These are phyloP conservation scores for Immersiella caudata DNA, from an alignment of 495 filamentous ascomycete species.

Conservation along the genomic window DNA sequence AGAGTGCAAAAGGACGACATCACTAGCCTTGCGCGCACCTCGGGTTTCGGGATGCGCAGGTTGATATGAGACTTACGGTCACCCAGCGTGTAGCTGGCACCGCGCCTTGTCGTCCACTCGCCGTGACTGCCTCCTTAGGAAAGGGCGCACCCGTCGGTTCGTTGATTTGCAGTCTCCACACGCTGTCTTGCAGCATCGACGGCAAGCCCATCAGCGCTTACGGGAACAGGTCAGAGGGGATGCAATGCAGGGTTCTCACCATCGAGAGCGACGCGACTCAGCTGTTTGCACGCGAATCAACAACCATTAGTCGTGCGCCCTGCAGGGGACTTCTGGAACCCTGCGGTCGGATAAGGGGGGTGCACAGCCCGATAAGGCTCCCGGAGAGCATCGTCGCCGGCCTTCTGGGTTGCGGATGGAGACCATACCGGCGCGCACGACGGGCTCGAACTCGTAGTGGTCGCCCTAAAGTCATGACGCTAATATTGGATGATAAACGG, in stretches of 20 bases:
- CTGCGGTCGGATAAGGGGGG: not conserved
- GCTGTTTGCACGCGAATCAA: not conserved
- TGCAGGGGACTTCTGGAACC: constrained; percentile 8
- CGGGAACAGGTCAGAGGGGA: not conserved
- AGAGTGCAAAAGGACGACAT: not conserved
- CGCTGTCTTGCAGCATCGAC: not conserved
- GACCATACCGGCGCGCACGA: too few species aligned
- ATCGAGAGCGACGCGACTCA: not conserved
- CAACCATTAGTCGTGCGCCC: not conserved
- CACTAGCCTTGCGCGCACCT: not conserved
- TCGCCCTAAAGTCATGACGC: not conserved
- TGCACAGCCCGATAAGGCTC: not conserved
- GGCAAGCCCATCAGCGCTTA: constrained; percentile 14
- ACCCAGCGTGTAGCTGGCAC: constrained; percentile 4
- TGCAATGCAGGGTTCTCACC: not conserved
- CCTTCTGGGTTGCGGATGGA: too few species aligned
- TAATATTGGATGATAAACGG: not conserved
- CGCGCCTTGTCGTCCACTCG: not conserved
- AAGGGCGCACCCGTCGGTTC: not conserved
- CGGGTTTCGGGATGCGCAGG: not conserved
- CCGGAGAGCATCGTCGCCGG: not conserved
- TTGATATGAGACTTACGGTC: constrained; percentile 6
- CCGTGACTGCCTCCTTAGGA: constrained; percentile 8
- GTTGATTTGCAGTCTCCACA: not conserved
- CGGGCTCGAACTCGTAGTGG: not conserved